A percentile compares a stretch with the other conserved stretches of the same genome.
These are phyloP conservation scores for Acacia melanoxylon DNA, from an alignment of 306 rosid species.

Conservation along the genomic window DNA sequence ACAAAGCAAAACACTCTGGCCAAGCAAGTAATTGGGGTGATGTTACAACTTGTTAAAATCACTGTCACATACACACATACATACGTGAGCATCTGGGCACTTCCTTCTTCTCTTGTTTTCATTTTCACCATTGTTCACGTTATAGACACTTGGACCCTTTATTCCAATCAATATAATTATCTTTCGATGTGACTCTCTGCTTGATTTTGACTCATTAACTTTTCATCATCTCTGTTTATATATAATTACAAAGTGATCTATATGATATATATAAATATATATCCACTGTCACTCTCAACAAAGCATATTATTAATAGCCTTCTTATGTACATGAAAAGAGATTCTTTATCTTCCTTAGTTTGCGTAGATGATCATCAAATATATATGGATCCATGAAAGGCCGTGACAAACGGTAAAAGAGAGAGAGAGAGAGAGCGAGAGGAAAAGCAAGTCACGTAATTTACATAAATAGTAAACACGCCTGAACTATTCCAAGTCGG, in stretches of 20 bases:
- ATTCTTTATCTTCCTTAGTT: slow-evolving; percentile 2
- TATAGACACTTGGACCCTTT: background rate
- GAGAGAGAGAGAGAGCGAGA: background rate
- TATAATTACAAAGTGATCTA: background rate
- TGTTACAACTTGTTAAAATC: slow-evolving; percentile 8
- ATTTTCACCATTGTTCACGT: background rate
- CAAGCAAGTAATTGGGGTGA: slow-evolving; percentile 34
- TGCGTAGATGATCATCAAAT: background rate
- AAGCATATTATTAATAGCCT: background rate
- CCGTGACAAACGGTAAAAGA: background rate
- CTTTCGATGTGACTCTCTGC: background rate
- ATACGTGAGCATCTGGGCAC: background rate
- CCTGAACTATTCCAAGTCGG: background rate
- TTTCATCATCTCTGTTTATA: background rate
- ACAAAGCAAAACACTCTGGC: slow-evolving; percentile 36
- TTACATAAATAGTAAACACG: slow-evolving; percentile 7
- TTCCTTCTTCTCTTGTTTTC: background rate
- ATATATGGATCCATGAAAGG: background rate
- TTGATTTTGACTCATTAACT: slow-evolving; percentile 39
- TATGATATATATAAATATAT: background rate
- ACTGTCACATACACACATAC: background rate
- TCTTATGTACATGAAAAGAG: slow-evolving; percentile 20
- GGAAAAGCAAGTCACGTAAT: slow-evolving; percentile 7
- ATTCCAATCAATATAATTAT: background rate
- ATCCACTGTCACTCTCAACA: slow-evolving; percentile 4